Percentiles rank a stretch among this genome's conserved stretches.
Evolutionary conservation across 1,284 basidiomycete genomes (phyloP).

Genomic region (Cryptococcus neoformans): DNA sequence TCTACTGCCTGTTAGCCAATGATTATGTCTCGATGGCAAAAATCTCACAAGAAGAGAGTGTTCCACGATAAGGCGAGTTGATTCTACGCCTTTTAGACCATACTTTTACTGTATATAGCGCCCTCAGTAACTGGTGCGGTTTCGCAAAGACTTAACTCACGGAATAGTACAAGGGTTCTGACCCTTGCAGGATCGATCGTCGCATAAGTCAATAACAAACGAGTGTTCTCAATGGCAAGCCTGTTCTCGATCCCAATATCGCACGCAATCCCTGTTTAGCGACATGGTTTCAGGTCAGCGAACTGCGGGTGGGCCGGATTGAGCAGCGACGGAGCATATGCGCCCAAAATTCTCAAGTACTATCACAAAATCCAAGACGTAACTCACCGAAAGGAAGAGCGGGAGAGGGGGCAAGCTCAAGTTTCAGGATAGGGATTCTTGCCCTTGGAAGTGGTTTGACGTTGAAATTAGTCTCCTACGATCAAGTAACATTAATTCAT

Average conservation of each 20-base stretch:
- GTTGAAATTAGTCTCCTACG: constrained; percentile 86
- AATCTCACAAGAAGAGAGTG: constrained; percentile 72
- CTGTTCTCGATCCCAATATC: constrained; percentile 99
- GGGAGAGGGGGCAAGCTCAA: constrained; percentile 84
- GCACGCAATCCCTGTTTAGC: constrained; percentile 64
- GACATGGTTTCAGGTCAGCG: constrained; percentile 3
- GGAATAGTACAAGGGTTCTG: constrained; percentile 89
- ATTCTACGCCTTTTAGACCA: constrained; percentile 99
- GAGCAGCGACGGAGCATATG: no score
- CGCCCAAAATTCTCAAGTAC: no score
- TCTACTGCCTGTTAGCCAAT: constrained; percentile 47
- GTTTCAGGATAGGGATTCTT: constrained; percentile 97
- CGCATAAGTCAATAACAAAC: constrained; percentile 93
- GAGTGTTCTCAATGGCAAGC: constrained; percentile 93
- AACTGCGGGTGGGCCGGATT: no score
- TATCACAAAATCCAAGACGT: not conserved
- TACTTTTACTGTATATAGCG: constrained; percentile 72
- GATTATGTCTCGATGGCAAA: not conserved
- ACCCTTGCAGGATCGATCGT: constrained; percentile 94
- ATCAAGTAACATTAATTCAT: not conserved
- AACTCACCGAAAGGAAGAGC: constrained; percentile 71
- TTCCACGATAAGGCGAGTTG: constrained; percentile 96
- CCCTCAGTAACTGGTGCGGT: not conserved
- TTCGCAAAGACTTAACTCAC: constrained; percentile 49
- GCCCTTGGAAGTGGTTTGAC: constrained; percentile 96